Evolutionary conservation across 768 basidiomycete genomes (phyloP), one percentile per base, ranked within the genome.

Genomic region (Leccinum longicurvipes): DNA sequence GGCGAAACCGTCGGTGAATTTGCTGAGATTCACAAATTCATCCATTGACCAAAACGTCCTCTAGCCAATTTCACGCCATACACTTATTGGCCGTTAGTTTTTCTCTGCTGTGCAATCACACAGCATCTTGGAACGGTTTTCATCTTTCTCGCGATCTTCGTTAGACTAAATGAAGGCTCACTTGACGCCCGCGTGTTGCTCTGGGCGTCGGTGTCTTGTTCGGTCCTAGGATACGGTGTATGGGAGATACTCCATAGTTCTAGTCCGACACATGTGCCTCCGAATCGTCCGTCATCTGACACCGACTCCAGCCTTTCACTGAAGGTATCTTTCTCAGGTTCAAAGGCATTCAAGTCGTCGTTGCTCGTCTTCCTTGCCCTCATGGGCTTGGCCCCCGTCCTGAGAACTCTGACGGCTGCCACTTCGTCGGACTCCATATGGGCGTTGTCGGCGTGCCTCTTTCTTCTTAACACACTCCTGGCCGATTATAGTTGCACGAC

Each of bases 371-470:
- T 96, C 66, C 80, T 97, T 23, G 83, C 91, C 7, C 80, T 99
- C 57, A 85, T 97, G 76, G 87, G 93, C 15, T 78, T 98, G 53
- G 87, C 94, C 3, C 97, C 97, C 14, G 89, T 98, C 10, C 76
- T 98, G 54, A 83, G 87, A 65, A 98, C 96, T 6, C 75, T 99
- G 66, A 96, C 93, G 27, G 89, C 91, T 36, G 92, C 95, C 24
- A 98, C 95, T 4, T 97, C 96, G 36, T 91, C 91, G 12, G 97
- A 99, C 70, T 93, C 93, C 27, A 95, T 98, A 60, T 98, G 93
- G 93, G 94, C 96, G 6, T 74, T 98, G 50, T 84, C 93, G n/a
- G 90, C 91, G 4, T 78, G 79, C 50, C 81, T 98, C 44, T 91
- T 98, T 71, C 76, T 83, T 51, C 75, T 97, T 36, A 93, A 95